Evolutionary conservation across 768 basidiomycete genomes (phyloP).

Genomic region (Leucosporidium creatinivorum): DNA sequence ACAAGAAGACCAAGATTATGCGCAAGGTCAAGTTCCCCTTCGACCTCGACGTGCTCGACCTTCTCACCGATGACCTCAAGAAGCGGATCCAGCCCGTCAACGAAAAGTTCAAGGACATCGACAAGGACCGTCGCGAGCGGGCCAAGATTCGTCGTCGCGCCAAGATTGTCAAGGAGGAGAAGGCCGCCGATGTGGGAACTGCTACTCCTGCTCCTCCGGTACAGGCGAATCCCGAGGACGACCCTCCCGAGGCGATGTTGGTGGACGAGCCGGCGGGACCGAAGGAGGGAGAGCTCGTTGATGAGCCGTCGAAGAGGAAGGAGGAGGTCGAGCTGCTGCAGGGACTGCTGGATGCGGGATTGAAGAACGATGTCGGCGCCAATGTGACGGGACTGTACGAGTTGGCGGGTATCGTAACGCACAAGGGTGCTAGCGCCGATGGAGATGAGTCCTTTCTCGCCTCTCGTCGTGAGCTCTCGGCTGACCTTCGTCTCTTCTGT

Average conservation of each 20-base stretch:
- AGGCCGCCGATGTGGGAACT: conserved; percentile 40
- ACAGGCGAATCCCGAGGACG: conserved; percentile 15
- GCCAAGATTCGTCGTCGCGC: conserved; percentile 71
- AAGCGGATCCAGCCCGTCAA: conserved; percentile 63
- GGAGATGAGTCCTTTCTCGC: conserved; percentile 50
- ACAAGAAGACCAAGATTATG: conserved; percentile 94
- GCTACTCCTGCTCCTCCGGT: background rate
- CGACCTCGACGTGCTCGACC: conserved; percentile 77
- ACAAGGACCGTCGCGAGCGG: conserved; percentile 75
- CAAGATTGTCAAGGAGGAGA: conserved; percentile 46
- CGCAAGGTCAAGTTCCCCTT: conserved; percentile 73
- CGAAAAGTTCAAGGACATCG: conserved; percentile 65
- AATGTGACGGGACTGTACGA: conserved; percentile 82
- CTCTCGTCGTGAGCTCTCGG: background rate
- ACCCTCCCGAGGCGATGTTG: conserved; percentile 28
- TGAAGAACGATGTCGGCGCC: conserved; percentile 63
- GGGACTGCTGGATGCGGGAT: conserved; percentile 55
- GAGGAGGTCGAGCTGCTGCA: conserved; percentile 62
- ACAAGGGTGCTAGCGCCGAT: conserved; percentile 93
- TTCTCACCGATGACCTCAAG: conserved; percentile 71
- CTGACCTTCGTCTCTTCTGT: conserved; percentile 1
- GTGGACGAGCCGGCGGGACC: conserved; percentile 19
- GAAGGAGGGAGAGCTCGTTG: conserved; percentile 49
- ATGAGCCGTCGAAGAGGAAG: conserved; percentile 58
- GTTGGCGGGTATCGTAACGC: conserved; percentile 89